A percentile compares a stretch with the other conserved stretches of the same genome.
Conservation (phyloP, 164 flowering plant species). For the Stephania cephalantha region DNA sequence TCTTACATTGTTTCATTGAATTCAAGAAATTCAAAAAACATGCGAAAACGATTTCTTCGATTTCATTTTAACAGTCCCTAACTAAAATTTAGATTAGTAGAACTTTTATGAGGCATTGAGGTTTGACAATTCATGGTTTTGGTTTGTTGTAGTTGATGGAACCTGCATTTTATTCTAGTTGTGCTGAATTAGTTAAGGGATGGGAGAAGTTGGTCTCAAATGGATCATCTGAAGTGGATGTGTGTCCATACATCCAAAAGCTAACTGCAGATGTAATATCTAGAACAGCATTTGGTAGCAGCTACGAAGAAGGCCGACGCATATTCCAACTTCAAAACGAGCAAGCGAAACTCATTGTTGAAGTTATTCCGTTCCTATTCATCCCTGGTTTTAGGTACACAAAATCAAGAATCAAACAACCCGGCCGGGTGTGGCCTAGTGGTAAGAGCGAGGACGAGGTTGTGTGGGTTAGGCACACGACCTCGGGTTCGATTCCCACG, state of each 20-base stretch:
- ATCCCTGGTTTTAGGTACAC: constrained; percentile 35
- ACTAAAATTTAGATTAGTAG: background rate
- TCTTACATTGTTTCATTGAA: background rate
- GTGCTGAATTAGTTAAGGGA: constrained; percentile 16
- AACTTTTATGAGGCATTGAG: background rate
- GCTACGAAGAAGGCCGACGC: constrained; percentile 16
- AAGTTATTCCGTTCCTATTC: background rate
- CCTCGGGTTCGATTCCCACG: too few relatives aligned
- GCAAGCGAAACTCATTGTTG: constrained; percentile 9
- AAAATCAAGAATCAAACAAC: background rate
- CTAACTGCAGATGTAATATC: too few relatives aligned
- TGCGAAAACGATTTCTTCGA: background rate
- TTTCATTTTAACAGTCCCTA: background rate
- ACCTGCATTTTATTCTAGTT: constrained; percentile 20
- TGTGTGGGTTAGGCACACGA: too few relatives aligned
- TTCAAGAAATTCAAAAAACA: background rate
- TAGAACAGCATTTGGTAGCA: too few relatives aligned
- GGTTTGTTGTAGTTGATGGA: background rate
- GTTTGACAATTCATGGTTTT: constrained; percentile 7
- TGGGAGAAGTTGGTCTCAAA: constrained; percentile 18
- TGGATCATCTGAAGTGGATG: constrained; percentile 20
- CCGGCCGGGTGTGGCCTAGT: too few relatives aligned
- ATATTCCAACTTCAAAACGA: constrained; percentile 20
- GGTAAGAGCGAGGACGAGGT: too few relatives aligned
- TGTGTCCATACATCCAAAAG: constrained; percentile 10